phyloP scores from a whole-genome alignment of 2,329 filamentous ascomycete species.

The Exutisphaerella laricina region DNA sequence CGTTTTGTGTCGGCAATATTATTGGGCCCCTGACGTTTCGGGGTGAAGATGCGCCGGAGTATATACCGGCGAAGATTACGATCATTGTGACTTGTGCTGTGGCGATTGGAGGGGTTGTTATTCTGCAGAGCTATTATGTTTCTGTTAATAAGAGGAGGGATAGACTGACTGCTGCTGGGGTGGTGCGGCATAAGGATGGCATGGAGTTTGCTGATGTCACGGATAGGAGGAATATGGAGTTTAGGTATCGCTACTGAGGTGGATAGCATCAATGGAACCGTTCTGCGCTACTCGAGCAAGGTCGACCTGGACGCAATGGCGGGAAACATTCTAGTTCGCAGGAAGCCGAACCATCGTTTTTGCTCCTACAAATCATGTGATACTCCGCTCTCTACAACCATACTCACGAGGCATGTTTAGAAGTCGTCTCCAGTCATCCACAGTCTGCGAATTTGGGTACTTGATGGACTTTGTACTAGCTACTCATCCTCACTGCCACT shows the following conservation, averaged over 20 bases:
- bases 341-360: too few species aligned
- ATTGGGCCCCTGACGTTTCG: conserved; percentile 39
- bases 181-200: conserved; percentile 9
- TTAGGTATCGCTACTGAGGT: conserved; percentile 19
- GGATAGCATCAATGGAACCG: too few species aligned
- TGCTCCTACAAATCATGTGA: too few species aligned
- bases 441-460: too few species aligned
- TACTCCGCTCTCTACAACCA: too few species aligned
- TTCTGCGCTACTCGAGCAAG: too few species aligned
- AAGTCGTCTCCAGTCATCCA: neutral
- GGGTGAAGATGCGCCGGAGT: conserved; percentile 33
- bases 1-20: conserved; percentile 38
- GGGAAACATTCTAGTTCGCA: too few species aligned
- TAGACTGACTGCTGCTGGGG: conserved; percentile 5
- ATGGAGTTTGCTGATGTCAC: conserved; percentile 29
- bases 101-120: conserved; percentile 37
- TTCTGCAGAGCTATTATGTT: conserved; percentile 48
- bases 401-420: too few species aligned
- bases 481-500: neutral
- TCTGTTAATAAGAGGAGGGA: conserved; percentile 40
- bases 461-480: too few species aligned
- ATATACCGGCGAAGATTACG: conserved; percentile 41
- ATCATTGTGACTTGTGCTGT: conserved; percentile 36
- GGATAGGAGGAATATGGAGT: conserved; percentile 29
- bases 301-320: too few species aligned